Base-by-base conservation (phyloP, 2,329 filamentous ascomycete species). In the Paraphoma chrysanthemicola region DNA sequence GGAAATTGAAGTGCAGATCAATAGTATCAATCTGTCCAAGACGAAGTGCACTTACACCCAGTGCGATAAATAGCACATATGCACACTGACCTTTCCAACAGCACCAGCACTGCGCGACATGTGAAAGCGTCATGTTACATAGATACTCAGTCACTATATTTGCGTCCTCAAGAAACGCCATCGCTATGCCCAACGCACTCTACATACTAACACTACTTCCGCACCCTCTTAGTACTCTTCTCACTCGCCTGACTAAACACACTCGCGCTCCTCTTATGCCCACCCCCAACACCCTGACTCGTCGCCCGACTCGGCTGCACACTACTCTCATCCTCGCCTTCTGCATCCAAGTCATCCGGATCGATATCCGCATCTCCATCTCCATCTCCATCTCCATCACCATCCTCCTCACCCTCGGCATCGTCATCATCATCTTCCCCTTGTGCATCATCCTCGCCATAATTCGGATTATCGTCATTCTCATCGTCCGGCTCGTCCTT, bases 211-310 rank as follows among this genome's bases (percentile, higher is more conserved):
- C n/a, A n/a, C n/a, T n/a, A n/a, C 59, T 73, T 75, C 63, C 68
- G 70, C 49, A 54, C 63, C 56, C 75, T 61, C 61, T 77, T 77
- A 29, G 55, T 63, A 52, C 72, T 73, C 60, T 66, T 60, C 48
- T 58, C 64, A 56, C 75, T 78, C 39, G 59, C 67, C 50, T 82
- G 80, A 73, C 91, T 94, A 51, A 96, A 75, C 31, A 93, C 91
- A 74, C 92, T 96, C 1, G 91, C 91, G 72, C 92, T 95, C 56
- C 92, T 85, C 80, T 96, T 96, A 62, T 90, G 88, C 0, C 72
- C 71, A 11, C 56, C 54, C 12, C 60, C 53, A 14, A 48, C 60
- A 10, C 68, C 63, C 12, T 62, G 61, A 48, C 68, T 72, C 8
- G 64, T 68, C 3, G 66, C 73, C 17, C 69, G 60, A 53, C 66